A percentile compares a stretch with the other conserved stretches of the same genome.
Evolutionary conservation across 1,284 basidiomycete genomes (phyloP).

Genomic region (Trichosporon sp.): DNA sequence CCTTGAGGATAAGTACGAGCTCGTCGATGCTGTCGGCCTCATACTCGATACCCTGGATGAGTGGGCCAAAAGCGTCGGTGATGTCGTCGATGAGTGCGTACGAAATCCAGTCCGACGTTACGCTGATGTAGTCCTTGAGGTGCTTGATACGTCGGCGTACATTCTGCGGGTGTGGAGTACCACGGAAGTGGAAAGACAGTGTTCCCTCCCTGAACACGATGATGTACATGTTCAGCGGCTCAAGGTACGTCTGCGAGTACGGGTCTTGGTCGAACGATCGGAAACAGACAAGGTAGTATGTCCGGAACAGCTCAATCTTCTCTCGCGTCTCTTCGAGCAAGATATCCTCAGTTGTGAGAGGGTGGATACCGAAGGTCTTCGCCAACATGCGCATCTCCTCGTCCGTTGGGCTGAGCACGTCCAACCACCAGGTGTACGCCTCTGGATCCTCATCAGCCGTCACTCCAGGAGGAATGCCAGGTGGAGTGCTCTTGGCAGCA

Average conservation of each 20-base stretch:
- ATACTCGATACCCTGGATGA: constrained; percentile 98
- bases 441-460: constrained; percentile 51
- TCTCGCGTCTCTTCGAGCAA: constrained; percentile 99
- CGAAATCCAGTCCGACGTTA: constrained; percentile 99
- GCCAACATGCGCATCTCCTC: constrained; percentile 97
- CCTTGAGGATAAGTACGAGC: constrained; percentile 90
- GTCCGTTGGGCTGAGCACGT: constrained; percentile 89
- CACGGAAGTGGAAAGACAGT: constrained; percentile 95
- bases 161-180: constrained; percentile 95
- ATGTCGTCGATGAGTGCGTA: constrained; percentile 99
- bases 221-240: constrained; percentile 99
- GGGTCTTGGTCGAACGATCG: constrained; percentile 98
- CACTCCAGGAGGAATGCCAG: background rate
- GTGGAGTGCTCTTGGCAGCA: background rate
- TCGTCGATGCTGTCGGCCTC: constrained; percentile 99
- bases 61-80: constrained; percentile 96
- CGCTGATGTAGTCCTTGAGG: constrained; percentile 97
- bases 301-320: constrained; percentile 98
- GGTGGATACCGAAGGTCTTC: constrained; percentile 95
- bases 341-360: constrained; percentile 97
- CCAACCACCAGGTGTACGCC: constrained; percentile 93
- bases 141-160: constrained; percentile 98
- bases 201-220: constrained; percentile 99
- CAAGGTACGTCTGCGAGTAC: constrained; percentile 94
- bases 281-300: constrained; percentile 99